Conservation (phyloP, 176 grass and related monocot species). For the Avena eriantha region DNA sequence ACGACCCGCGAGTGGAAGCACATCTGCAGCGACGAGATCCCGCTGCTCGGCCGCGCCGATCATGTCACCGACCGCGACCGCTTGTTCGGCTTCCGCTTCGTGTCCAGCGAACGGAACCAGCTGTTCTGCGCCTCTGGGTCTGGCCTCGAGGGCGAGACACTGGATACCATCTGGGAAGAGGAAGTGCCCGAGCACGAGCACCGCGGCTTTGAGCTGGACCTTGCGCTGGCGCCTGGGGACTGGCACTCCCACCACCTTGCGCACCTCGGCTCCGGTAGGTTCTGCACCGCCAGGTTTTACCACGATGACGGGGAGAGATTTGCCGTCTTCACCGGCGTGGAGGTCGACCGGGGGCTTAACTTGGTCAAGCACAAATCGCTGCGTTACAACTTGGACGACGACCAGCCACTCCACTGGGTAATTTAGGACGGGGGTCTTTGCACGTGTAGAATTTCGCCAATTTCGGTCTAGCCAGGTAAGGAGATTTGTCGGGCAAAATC, state of each 20-base stretch:
- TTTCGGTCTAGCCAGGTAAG: no score
- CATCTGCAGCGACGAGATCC: background rate
- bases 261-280: conserved; percentile 20
- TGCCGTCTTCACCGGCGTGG: background rate
- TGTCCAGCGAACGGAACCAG: conserved; percentile 12
- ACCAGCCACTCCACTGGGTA: background rate
- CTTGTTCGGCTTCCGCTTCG: conserved; percentile 16
- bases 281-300: conserved; percentile 14
- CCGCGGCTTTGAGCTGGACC: background rate
- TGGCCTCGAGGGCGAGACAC: background rate
- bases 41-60: background rate
- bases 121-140: background rate
- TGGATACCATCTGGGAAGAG: background rate
- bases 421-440: background rate
- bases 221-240: background rate
- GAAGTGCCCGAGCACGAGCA: conserved; percentile 15
- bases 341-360: conserved; percentile 1
- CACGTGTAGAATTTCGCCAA: no score
- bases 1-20: background rate
- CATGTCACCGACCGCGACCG: background rate
- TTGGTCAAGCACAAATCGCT: conserved; percentile 28
- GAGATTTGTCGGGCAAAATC: no score
- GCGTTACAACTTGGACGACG: conserved; percentile 21
- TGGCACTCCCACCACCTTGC: conserved; percentile 14
- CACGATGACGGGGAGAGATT: background rate